Evolutionary conservation across 768 basidiomycete genomes (phyloP).

Genomic region (Xerocomellus amylosporus): DNA sequence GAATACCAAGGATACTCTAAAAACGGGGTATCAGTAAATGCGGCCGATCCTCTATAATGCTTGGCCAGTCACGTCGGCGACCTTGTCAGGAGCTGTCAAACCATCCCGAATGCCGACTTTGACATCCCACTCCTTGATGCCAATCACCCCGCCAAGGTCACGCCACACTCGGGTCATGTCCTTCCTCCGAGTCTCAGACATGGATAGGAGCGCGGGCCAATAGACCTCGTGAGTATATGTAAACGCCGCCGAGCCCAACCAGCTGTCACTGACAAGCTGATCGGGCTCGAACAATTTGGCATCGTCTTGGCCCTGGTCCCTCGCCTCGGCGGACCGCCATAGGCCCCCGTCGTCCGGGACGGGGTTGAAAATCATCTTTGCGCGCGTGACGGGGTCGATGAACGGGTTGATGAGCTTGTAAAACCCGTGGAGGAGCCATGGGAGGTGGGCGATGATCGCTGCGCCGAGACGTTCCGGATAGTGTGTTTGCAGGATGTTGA

Average conservation of each 20-base stretch:
- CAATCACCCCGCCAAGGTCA: slow-evolving; percentile 62
- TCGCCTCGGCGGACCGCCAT: slow-evolving; percentile 25
- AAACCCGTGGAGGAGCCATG: slow-evolving; percentile 71
- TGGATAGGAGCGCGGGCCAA: slow-evolving; percentile 61
- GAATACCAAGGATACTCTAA: not conserved
- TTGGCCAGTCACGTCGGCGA: slow-evolving; percentile 1
- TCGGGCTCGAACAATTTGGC: slow-evolving; percentile 57
- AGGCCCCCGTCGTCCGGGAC: slow-evolving; percentile 25
- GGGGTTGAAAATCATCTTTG: slow-evolving; percentile 76
- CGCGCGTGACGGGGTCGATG: slow-evolving; percentile 77
- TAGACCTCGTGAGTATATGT: slow-evolving; percentile 73
- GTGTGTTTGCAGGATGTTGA: slow-evolving; percentile 73
- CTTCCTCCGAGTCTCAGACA: slow-evolving; percentile 50
- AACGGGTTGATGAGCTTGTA: slow-evolving; percentile 78
- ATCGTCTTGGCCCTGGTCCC: slow-evolving; percentile 17
- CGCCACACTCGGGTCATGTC: slow-evolving; percentile 62
- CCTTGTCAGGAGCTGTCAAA: not conserved
- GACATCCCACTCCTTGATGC: slow-evolving; percentile 77
- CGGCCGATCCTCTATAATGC: not conserved
- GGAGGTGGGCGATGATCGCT: slow-evolving; percentile 76
- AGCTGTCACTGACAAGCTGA: slow-evolving; percentile 66
- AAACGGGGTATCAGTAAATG: not conserved
- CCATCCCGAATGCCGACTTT: slow-evolving; percentile 40
- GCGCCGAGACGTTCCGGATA: slow-evolving; percentile 84
- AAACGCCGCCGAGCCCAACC: slow-evolving; percentile 67